These are phyloP conservation scores for Fonsecaea monophora DNA, from an alignment of 2,329 filamentous ascomycete genomes.

Conservation along the genomic window DNA sequence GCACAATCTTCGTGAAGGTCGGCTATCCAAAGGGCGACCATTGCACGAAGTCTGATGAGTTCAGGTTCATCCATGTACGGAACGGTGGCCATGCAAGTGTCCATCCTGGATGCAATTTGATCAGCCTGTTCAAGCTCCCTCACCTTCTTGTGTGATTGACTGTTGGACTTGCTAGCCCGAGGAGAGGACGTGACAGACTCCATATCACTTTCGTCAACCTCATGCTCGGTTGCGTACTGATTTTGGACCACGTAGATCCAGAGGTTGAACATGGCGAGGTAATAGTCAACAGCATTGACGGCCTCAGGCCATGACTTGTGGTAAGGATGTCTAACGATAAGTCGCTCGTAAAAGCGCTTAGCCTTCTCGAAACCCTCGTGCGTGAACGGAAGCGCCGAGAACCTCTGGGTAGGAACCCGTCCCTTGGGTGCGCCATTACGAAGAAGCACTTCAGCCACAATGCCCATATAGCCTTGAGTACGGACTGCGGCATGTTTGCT, in stretches of 20 bases:
- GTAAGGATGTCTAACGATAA: slow-evolving; percentile 79
- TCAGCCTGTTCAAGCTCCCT: slow-evolving; percentile 63
- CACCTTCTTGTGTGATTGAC: slow-evolving; percentile 37
- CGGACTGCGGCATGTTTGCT: slow-evolving; percentile 71
- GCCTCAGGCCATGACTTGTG: slow-evolving; percentile 65
- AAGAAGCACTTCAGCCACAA: slow-evolving; percentile 84
- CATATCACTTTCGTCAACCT: slow-evolving; percentile 45
- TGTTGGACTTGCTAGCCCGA: slow-evolving; percentile 7
- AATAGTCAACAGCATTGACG: slow-evolving; percentile 76
- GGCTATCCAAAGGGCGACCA: slow-evolving; percentile 75
- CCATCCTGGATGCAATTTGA: slow-evolving; percentile 72
- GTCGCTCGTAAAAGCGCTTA: slow-evolving; percentile 74
- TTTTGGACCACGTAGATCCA: slow-evolving; percentile 79
- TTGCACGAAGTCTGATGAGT: slow-evolving; percentile 73
- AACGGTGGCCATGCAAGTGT: slow-evolving; percentile 70
- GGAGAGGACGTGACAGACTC: slow-evolving; percentile 30
- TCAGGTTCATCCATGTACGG: slow-evolving; percentile 73
- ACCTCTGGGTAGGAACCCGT: neutral
- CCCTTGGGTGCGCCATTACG: slow-evolving; percentile 46
- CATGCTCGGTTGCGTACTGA: slow-evolving; percentile 56
- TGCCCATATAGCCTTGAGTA: slow-evolving; percentile 74
- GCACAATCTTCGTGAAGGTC: slow-evolving; percentile 60
- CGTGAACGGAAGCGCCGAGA: slow-evolving; percentile 45
- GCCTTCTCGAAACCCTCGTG: slow-evolving; percentile 62
- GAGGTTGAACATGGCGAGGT: slow-evolving; percentile 77